phyloP scores from a whole-genome alignment of 208 protist species.

The Acanthamoeba healyi region DNA sequence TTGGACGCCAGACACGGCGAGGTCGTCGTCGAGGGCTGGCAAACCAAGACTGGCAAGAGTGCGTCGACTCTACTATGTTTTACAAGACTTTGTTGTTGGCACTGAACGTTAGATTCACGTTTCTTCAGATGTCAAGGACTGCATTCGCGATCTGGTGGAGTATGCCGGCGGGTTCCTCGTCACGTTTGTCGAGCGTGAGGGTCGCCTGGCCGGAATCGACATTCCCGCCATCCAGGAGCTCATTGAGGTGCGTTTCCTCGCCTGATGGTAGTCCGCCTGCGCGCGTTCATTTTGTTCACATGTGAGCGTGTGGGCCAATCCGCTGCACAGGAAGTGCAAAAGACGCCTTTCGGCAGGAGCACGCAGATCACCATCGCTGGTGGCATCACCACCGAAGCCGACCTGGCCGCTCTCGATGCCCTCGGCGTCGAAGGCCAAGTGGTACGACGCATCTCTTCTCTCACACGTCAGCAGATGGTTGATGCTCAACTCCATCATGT shows the following conservation, averaged over 20 bases:
- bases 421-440: conserved; percentile 78
- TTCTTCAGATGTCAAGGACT: conserved; percentile 49
- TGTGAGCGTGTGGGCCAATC: too few species aligned
- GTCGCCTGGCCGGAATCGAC: conserved; percentile 73
- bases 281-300: neutral
- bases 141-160: conserved; percentile 65
- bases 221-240: conserved; percentile 63
- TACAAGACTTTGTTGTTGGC: neutral
- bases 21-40: conserved; percentile 79
- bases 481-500: neutral
- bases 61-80: neutral
- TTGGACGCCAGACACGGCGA: conserved; percentile 76
- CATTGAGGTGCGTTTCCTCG: neutral
- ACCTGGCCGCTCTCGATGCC: conserved; percentile 76
- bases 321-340: conserved; percentile 19
- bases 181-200: conserved; percentile 78
- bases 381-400: conserved; percentile 75
- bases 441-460: neutral
- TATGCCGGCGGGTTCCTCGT: conserved; percentile 75
- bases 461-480: neutral
- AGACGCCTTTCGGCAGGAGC: conserved; percentile 31
- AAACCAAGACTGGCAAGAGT: conserved; percentile 78
- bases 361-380: conserved; percentile 75
- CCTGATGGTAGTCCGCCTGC: too few species aligned
- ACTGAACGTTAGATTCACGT: neutral